Percentiles rank a stretch among this genome's conserved stretches.
Evolutionary conservation across 106 monocot species (phyloP).

Genomic region (Agapanthus africanus): DNA sequence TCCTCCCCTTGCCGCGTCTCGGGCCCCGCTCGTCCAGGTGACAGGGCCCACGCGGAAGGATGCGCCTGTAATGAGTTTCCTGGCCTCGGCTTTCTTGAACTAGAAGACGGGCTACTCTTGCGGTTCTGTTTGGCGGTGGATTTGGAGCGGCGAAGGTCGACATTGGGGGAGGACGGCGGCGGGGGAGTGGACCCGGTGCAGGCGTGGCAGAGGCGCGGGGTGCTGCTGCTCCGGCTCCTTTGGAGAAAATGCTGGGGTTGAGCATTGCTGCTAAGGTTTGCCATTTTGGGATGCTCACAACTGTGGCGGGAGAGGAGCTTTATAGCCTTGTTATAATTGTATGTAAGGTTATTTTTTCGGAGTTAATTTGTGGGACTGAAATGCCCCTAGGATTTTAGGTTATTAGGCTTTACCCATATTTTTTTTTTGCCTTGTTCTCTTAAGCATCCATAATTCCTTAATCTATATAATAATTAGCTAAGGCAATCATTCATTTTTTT

Average conservation of each 20-base stretch:
- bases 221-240: not conserved
- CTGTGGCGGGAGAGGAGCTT: too few relatives aligned
- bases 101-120: not conserved
- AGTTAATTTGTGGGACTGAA: too few relatives aligned
- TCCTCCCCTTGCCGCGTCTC: not conserved
- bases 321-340: too few relatives aligned
- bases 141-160: not conserved
- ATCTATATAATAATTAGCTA: too few relatives aligned
- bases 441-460: too few relatives aligned
- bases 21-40: not conserved
- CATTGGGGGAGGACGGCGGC: not conserved
- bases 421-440: too few relatives aligned
- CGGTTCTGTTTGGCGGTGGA: not conserved
- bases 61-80: not conserved
- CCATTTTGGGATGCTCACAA: too few relatives aligned
- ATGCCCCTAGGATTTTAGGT: too few relatives aligned
- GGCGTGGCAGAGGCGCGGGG: not conserved
- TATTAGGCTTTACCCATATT: too few relatives aligned
- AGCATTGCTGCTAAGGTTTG: too few relatives aligned
- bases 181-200: not conserved
- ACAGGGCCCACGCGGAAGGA: conserved; percentile 7
- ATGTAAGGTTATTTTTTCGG: too few relatives aligned
- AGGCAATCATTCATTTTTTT: too few relatives aligned
- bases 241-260: not conserved
- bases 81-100: not conserved